A percentile compares a stretch with the other conserved stretches of the same genome.
Conservation (phyloP, 2,329 filamentous ascomycete genomes). For the Fusarium falciforme region DNA sequence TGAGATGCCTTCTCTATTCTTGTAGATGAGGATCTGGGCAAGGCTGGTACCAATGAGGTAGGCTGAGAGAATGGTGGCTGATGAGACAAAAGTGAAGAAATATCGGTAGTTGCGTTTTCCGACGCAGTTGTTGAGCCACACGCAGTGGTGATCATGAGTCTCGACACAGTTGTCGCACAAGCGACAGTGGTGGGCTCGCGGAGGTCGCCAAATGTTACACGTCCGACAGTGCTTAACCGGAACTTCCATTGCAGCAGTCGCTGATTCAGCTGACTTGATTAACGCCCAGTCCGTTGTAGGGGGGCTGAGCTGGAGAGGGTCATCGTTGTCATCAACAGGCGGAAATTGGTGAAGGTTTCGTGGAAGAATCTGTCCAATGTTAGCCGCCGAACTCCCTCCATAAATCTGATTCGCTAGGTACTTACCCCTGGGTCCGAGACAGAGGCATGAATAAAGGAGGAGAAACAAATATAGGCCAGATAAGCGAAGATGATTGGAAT, state of each 20-base stretch:
- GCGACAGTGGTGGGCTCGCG: conserved; percentile 94
- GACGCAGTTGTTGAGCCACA: conserved; percentile 99
- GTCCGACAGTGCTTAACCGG: conserved; percentile 98
- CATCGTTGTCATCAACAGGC: conserved; percentile 77
- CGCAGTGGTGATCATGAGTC: conserved; percentile 97
- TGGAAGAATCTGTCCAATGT: conserved; percentile 79
- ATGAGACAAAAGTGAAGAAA: conserved; percentile 91
- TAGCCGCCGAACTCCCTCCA: conserved; percentile 4
- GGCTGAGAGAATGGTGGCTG: conserved; percentile 79
- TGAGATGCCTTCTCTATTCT: conserved; percentile 68
- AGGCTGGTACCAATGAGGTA: conserved; percentile 83
- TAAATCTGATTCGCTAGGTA: conserved; percentile 34
- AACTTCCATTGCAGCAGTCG: conserved; percentile 93
- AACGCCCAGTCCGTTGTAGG: conserved; percentile 94
- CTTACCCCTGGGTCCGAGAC: conserved; percentile 91
- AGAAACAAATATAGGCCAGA: conserved; percentile 88
- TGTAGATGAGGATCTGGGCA: conserved; percentile 83
- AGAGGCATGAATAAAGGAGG: conserved; percentile 94
- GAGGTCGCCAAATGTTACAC: conserved; percentile 96
- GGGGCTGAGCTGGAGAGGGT: conserved; percentile 84
- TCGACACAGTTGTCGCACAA: conserved; percentile 98
- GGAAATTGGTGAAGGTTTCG: conserved; percentile 92
- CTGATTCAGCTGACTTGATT: conserved; percentile 81
- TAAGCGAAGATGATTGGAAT: conserved; percentile 93
- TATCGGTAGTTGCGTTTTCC: conserved; percentile 97